Percentiles rank a stretch among this genome's conserved stretches.
phyloP scores from a whole-genome alignment of 805 yeast species.

The Diddensiella transvaalensis region DNA sequence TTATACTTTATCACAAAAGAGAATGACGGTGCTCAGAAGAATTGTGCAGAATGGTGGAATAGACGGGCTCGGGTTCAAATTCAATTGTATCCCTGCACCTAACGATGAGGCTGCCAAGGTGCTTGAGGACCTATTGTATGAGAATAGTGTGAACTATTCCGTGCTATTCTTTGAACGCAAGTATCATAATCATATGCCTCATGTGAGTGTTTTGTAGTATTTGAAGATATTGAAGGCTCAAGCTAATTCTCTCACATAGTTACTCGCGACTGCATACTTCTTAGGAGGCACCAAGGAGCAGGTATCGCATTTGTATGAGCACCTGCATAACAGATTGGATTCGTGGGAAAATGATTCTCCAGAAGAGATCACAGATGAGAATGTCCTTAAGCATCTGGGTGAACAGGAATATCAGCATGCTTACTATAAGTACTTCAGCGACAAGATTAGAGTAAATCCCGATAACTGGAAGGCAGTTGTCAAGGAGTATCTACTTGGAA shows the following conservation, averaged over 20 bases:
- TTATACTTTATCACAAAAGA: too few species aligned
- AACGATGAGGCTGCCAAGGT: conserved; percentile 21
- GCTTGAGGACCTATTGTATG: conserved; percentile 31
- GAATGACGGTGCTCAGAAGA: too few species aligned
- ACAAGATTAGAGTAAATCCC: conserved; percentile 32
- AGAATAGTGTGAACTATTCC: conserved; percentile 31
- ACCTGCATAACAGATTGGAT: conserved; percentile 20
- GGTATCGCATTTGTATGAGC: conserved; percentile 31
- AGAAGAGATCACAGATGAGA: conserved; percentile 35
- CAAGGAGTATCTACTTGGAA: conserved; percentile 21
- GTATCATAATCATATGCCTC: conserved; percentile 33
- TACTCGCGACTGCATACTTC: conserved; percentile 33
- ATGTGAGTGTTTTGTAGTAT: conserved; percentile 14
- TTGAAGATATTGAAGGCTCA: not conserved
- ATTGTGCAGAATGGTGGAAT: conserved; percentile 6
- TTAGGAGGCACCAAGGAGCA: conserved; percentile 36
- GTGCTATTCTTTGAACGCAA: conserved; percentile 27
- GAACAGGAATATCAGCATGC: conserved; percentile 32
- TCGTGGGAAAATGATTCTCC: conserved; percentile 40
- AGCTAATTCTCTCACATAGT: conserved; percentile 4
- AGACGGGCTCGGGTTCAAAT: conserved; percentile 22
- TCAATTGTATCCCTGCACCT: conserved; percentile 13
- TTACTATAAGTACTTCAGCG: conserved; percentile 38
- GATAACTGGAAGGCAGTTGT: conserved; percentile 34
- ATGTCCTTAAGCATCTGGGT: conserved; percentile 32